phyloP scores from a whole-genome alignment of 1,139 yeast species.

The Magnusiomyces sp. region DNA sequence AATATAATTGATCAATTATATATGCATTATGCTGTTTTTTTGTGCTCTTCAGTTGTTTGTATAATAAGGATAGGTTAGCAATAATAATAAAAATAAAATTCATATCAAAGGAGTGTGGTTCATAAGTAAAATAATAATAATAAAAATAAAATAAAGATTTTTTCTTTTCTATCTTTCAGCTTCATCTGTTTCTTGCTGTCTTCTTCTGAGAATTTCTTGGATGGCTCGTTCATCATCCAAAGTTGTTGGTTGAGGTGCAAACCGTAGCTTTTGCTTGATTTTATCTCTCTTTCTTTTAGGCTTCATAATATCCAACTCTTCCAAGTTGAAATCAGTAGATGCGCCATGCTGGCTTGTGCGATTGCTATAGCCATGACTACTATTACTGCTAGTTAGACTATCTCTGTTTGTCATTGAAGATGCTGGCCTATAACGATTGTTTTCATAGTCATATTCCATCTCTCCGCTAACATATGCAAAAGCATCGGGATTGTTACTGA shows the following conservation, averaged over 20 bases:
- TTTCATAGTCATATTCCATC: not conserved
- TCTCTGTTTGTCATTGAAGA: not conserved
- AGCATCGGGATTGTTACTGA: slow-evolving; percentile 16
- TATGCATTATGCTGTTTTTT: too few relatives aligned
- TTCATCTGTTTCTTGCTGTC: slow-evolving; percentile 26
- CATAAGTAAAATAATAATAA: not conserved
- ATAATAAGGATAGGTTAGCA: not conserved
- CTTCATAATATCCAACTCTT: slow-evolving; percentile 32
- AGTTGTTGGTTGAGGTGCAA: slow-evolving; percentile 20
- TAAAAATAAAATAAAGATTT: not conserved
- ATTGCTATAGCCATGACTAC: not conserved
- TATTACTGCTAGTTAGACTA: not conserved
- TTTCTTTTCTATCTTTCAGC: not conserved
- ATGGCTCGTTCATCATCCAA: slow-evolving; percentile 34
- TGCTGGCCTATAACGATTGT: not conserved
- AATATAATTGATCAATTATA: too few relatives aligned
- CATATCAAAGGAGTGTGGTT: not conserved
- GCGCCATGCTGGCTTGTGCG: not conserved
- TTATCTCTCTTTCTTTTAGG: slow-evolving; percentile 38
- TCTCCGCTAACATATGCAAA: slow-evolving; percentile 6
- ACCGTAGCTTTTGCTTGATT: slow-evolving; percentile 23
- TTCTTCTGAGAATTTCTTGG: slow-evolving; percentile 31
- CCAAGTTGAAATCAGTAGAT: not conserved
- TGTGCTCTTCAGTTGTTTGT: not conserved
- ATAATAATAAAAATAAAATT: too few relatives aligned